Evolutionary conservation across 2,329 filamentous ascomycete species (phyloP), one percentile per base, ranked within the genome.

Genomic region (Fusarium euwallaceae): DNA sequence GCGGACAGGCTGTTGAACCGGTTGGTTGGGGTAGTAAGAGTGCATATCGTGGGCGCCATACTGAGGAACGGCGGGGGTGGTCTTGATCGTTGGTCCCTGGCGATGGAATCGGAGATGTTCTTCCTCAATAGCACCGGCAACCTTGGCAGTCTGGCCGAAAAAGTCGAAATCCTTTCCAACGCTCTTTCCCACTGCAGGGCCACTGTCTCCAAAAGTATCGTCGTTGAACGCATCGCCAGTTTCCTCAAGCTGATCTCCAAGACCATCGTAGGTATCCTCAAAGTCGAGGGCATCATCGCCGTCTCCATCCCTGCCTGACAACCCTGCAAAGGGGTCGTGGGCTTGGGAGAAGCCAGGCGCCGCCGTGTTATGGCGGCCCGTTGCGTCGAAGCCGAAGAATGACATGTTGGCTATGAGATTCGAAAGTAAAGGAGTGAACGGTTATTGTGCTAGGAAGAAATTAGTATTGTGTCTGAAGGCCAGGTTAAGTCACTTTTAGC

Each of bases 121-220:
- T 83, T 98, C 95, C 75, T 95, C 93, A 77, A 99, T 93, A 39
- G 93, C 95, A 84, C 92, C 89, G 22, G 95, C 89, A 45, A 98
- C 94, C 83, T 95, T 92, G 67, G 95, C 95, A 8, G 97, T 99
- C 80, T 94, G 92, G 45, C 95, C 95, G 75, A 97, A 97, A 84
- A 98, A 99, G 83, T 99, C 97, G 79, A 98, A 98, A 83, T 99
- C 96, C 82, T 94, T 97, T 80, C 95, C 95, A 69, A 97, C 90
- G 12, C 87, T 87, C 34, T 87, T 83, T 41, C 82, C 75, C 20
- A 82, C 80, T 20, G 82, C 84, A 69, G 84, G 72, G 20, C 78
- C 80, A 34, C 80, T 81, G 14, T 81, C 83, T 48, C 86, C 94
- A 81, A 99, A 99, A 2, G 97, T 99, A 81, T 98, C 97, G 79